Evolutionary conservation across 257 asterid species (phyloP), one percentile per base, ranked within the genome.

Genomic region (Scutellaria barbata): DNA sequence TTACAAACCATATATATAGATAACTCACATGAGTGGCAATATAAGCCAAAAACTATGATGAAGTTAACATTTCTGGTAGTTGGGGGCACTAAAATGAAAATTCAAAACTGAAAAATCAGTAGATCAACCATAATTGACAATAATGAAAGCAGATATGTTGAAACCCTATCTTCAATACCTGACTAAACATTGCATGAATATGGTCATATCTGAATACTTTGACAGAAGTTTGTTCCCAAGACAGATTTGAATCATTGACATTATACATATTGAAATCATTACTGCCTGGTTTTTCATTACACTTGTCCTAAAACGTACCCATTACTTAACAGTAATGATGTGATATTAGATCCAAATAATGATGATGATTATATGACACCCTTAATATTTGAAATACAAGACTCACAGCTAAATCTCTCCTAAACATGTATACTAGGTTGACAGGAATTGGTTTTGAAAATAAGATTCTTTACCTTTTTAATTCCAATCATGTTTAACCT

Each of bases 401-500:
- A 52, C 18, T 52, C 73, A 39, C 6, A 12, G 39, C 0, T 45
- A 39, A 39, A 30, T 35, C 42, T 48, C 60, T 40, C 72, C 20
- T 75, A 43, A 71, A 39, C 62, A 68, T 54, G 69, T 10, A 16
- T 9, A 20, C 53, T 53, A 76, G 64, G 10, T 22, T 55, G 58
- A 57, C 22, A 53, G 3, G 46, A 74, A 3, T 13, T 5, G 33
- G 64, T 4, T 37, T 40, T 42, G 50, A 62, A 68, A 5, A 41
- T 10, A 46, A 51, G 10, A 71, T 46, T 40, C 33, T 20, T 13
- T 77, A 83, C 99, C 99, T 95, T 95, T 85, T 95, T 95, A 30
- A 95, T 90, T 69, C 99, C 99, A 66, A 95, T 92, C 99, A 95
- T 92, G 79, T 86, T 95, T 67, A 95, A 71, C 84, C 98, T 89